Percentiles rank a stretch among this genome's conserved stretches.
phyloP scores from a whole-genome alignment of 2,329 filamentous ascomycete species.

The Nigrospora osmanthi region DNA sequence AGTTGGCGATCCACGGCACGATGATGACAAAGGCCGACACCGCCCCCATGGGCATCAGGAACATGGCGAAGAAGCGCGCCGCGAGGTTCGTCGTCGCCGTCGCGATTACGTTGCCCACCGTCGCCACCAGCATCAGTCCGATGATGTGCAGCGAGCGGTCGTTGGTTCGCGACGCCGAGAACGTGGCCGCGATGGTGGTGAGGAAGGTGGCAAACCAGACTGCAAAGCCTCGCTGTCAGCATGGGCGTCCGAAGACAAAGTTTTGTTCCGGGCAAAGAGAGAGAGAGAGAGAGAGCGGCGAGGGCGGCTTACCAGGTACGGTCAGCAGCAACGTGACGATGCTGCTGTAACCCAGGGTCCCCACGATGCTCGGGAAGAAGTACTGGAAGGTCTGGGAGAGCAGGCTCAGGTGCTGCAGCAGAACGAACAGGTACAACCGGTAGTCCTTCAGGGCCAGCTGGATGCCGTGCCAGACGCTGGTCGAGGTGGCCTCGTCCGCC shows the following conservation, averaged over 20 bases:
- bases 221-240: too few species aligned
- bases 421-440: conserved; percentile 43
- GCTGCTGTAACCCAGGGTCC: conserved; percentile 48
- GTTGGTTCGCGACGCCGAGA: conserved; percentile 41
- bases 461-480: conserved; percentile 34
- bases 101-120: conserved; percentile 47
- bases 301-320: conserved; percentile 23
- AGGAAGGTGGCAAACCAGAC: conserved; percentile 48
- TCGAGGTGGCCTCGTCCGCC: conserved; percentile 29
- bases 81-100: conserved; percentile 40
- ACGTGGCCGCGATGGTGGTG: conserved; percentile 45
- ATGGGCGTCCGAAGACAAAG: too few species aligned
- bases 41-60: conserved; percentile 49
- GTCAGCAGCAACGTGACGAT: conserved; percentile 50
- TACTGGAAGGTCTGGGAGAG: conserved; percentile 53
- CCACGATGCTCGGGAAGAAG: conserved; percentile 58
- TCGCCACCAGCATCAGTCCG: conserved; percentile 40
- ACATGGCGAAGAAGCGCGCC: conserved; percentile 54
- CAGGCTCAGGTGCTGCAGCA: conserved; percentile 44
- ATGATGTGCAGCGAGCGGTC: conserved; percentile 53
- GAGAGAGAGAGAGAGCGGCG: too few species aligned
- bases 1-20: conserved; percentile 61
- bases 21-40: conserved; percentile 47
- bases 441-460: conserved; percentile 39
- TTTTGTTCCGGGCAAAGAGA: too few species aligned